Conservation (phyloP, 768 basidiomycete genomes). For the Phanerodontia chrysosporium region DNA sequence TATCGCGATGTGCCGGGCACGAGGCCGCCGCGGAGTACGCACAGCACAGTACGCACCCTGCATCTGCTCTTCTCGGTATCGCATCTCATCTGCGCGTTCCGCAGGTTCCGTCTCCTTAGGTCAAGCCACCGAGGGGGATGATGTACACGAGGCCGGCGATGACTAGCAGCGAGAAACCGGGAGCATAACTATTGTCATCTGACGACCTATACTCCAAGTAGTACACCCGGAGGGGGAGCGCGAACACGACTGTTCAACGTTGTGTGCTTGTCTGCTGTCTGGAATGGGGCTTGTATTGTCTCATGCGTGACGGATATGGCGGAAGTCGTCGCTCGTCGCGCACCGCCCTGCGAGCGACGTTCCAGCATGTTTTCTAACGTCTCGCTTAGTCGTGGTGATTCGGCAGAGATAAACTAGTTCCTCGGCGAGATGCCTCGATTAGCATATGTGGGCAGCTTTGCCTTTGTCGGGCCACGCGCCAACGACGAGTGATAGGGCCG, state of each 20-base stretch:
- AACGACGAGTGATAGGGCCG: slow-evolving; percentile 2
- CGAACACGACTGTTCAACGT: neutral
- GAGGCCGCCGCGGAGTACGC: neutral
- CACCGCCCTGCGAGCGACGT: neutral
- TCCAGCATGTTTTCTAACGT: neutral
- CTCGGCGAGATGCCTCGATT: neutral
- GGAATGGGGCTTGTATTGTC: neutral
- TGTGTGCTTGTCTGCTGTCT: neutral
- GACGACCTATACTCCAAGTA: neutral
- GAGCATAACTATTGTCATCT: neutral
- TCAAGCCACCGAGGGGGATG: neutral
- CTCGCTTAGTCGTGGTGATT: slow-evolving; percentile 3
- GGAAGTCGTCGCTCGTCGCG: neutral
- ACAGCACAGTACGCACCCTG: neutral
- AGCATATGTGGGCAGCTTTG: neutral
- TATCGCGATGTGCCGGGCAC: neutral
- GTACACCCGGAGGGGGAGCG: neutral
- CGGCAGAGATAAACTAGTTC: slow-evolving; percentile 3
- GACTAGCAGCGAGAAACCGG: neutral
- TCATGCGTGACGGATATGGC: neutral
- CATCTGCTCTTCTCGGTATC: neutral
- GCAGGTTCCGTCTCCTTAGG: neutral
- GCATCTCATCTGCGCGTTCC: neutral
- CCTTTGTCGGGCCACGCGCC: slow-evolving; percentile 8
- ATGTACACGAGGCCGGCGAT: slow-evolving; percentile 1